phyloP scores from a whole-genome alignment of 306 rosid species.

The Dicorynia guianensis region DNA sequence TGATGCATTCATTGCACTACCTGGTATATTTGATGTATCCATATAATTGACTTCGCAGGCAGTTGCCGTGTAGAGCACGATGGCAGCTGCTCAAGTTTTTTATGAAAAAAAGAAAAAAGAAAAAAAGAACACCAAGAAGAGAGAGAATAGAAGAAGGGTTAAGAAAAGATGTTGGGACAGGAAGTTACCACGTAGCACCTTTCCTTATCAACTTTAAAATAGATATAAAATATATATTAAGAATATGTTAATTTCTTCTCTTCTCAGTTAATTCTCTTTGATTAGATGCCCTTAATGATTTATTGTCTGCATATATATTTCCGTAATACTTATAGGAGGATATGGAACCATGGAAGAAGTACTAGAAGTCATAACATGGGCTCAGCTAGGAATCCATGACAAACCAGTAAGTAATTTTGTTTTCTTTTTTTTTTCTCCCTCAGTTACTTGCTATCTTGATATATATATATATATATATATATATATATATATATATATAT shows the following conservation, averaged over 20 bases:
- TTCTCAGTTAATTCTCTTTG: background rate
- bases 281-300: background rate
- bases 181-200: background rate
- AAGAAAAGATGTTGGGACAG: no score
- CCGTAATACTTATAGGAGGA: background rate
- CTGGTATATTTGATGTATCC: constrained; percentile 3
- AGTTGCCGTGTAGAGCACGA: no score
- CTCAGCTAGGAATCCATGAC: constrained; percentile 55
- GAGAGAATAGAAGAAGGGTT: no score
- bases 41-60: no score
- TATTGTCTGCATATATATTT: background rate
- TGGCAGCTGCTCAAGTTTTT: no score
- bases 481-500: no score
- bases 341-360: constrained; percentile 56
- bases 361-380: constrained; percentile 52
- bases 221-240: no score
- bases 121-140: no score
- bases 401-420: constrained; percentile 44
- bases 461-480: no score
- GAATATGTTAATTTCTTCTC: background rate
- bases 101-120: background rate
- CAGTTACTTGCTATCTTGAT: no score
- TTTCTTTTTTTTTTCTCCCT: no score
- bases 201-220: background rate
- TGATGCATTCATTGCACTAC: constrained; percentile 47